Conservation (phyloP, 148 eudicot species). For the Rhododendron ovatum region DNA sequence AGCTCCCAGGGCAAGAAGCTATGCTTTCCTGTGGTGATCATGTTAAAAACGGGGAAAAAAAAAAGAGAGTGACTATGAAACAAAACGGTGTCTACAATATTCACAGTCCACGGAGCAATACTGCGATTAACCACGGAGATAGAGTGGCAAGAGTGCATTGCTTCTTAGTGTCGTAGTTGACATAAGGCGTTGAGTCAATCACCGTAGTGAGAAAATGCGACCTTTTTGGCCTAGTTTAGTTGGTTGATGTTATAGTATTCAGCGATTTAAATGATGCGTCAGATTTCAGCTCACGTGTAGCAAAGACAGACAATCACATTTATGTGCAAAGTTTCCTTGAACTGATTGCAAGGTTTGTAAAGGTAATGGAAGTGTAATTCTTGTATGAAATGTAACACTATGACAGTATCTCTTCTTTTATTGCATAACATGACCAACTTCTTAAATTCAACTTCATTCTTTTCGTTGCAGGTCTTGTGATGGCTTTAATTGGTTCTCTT, state of each 20-base stretch:
- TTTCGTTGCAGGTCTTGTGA: slow-evolving; percentile 60
- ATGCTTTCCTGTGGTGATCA: neutral
- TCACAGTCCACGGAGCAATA: neutral
- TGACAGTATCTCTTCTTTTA: neutral
- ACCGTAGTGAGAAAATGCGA: neutral
- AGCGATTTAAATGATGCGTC: neutral
- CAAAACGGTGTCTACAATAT: neutral
- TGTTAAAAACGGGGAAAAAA: neutral
- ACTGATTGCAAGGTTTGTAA: neutral
- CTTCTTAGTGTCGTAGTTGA: neutral
- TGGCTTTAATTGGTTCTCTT: slow-evolving; percentile 83
- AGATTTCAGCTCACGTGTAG: neutral
- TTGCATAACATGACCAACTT: neutral
- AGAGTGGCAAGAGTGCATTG: neutral
- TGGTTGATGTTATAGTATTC: neutral
- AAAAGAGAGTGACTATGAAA: neutral
- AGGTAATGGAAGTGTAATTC: neutral
- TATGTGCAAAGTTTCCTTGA: neutral
- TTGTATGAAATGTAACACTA: neutral
- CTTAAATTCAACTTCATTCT: neutral
- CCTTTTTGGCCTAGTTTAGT: neutral
- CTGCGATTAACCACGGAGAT: neutral
- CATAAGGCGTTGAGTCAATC: no score
- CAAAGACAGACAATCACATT: neutral
- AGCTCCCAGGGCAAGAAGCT: neutral